Conservation (phyloP, 108 stramenopile genomes). For the Skeletonema costatum region DNA sequence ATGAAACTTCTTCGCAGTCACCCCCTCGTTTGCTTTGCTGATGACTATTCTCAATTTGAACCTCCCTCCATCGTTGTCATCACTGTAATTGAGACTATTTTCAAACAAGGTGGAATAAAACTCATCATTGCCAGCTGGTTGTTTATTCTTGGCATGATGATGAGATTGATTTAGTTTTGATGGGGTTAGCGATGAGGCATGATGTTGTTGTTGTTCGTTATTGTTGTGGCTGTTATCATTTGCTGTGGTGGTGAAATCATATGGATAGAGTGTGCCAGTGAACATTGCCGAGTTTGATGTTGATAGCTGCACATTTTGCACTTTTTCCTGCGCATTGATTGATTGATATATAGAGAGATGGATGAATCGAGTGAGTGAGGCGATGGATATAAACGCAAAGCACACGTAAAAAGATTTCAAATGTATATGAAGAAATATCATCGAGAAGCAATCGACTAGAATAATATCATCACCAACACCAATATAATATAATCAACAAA, state of each 20-base stretch:
- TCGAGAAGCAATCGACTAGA: neutral
- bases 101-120: neutral
- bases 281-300: neutral
- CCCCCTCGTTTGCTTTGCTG: slow-evolving; percentile 10
- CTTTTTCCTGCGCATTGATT: neutral
- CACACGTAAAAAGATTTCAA: neutral
- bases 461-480: neutral
- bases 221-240: neutral
- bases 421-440: neutral
- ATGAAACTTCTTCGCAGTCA: slow-evolving; percentile 7
- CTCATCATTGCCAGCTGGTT: neutral
- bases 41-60: slow-evolving; percentile 19
- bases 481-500: neutral
- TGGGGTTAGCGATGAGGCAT: neutral
- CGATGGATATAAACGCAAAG: neutral
- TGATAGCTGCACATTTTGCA: neutral
- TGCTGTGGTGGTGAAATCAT: neutral
- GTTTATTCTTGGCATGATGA: neutral
- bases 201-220: neutral
- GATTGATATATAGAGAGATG: neutral
- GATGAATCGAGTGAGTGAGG: neutral
- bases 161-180: neutral
- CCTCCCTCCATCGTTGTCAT: neutral
- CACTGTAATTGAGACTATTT: neutral
- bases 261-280: neutral